Percentiles rank a stretch among this genome's conserved stretches.
Conservation (phyloP, 2,329 filamentous ascomycete genomes). For the Apiospora pterosperma region DNA sequence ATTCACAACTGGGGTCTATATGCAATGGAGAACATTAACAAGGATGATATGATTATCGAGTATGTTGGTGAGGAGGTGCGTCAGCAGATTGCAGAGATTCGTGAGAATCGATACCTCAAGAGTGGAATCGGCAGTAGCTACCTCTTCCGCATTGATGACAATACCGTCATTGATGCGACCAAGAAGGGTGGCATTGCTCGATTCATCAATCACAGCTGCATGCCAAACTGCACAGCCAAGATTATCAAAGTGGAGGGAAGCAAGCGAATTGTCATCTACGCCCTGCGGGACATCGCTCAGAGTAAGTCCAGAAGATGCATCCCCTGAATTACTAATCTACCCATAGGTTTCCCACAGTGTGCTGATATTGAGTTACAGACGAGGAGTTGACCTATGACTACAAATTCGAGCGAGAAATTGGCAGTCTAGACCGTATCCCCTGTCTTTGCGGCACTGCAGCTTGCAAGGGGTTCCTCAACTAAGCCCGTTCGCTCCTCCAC, state of each 20-base stretch:
- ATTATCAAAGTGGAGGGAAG: slow-evolving; percentile 99
- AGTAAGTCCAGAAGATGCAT: slow-evolving; percentile 62
- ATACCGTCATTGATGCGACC: slow-evolving; percentile 95
- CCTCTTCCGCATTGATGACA: slow-evolving; percentile 96
- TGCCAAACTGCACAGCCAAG: slow-evolving; percentile 97
- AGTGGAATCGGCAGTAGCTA: slow-evolving; percentile 97
- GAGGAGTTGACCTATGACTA: slow-evolving; percentile 99
- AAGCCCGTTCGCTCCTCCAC: slow-evolving; percentile 28
- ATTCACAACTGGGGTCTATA: slow-evolving; percentile 99
- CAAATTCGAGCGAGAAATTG: slow-evolving; percentile 98
- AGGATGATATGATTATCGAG: slow-evolving; percentile 99
- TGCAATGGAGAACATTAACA: slow-evolving; percentile 93
- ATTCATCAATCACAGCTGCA: slow-evolving; percentile 98
- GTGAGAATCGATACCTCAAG: slow-evolving; percentile 87
- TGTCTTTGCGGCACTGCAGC: slow-evolving; percentile 94
- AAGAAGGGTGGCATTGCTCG: slow-evolving; percentile 97
- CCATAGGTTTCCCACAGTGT: slow-evolving; percentile 12
- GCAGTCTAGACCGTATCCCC: slow-evolving; percentile 90
- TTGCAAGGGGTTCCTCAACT: slow-evolving; percentile 99
- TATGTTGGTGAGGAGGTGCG: slow-evolving; percentile 97
- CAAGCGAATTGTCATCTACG: slow-evolving; percentile 98
- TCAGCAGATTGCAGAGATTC: slow-evolving; percentile 95
- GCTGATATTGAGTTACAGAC: slow-evolving; percentile 53
- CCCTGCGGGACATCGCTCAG: slow-evolving; percentile 87
- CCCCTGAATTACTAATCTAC: slow-evolving; percentile 9